Conservation (phyloP, 805 yeast species). For the Starmerella riodocensis region DNA sequence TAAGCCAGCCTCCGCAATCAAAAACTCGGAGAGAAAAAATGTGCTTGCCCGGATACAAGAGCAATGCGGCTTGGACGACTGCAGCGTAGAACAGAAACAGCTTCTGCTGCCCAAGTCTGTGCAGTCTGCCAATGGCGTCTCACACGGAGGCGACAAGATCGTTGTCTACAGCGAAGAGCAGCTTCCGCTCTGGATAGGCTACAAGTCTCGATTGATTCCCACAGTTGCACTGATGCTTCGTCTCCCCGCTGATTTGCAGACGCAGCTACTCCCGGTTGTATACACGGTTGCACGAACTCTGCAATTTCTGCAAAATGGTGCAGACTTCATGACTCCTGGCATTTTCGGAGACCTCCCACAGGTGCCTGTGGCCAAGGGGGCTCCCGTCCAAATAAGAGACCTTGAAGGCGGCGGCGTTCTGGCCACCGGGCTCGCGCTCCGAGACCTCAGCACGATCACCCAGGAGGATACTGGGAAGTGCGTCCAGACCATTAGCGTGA, state of each 20-base stretch:
- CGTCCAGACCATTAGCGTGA: constrained; percentile 53
- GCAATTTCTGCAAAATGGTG: constrained; percentile 59
- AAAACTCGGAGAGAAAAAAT: constrained; percentile 64
- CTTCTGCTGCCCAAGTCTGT: constrained; percentile 39
- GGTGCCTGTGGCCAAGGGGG: constrained; percentile 33
- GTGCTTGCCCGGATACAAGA: constrained; percentile 35
- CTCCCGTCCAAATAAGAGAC: constrained; percentile 60
- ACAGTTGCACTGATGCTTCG: constrained; percentile 59
- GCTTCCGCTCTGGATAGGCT: constrained; percentile 62
- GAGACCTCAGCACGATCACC: constrained; percentile 30
- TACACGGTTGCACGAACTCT: constrained; percentile 64
- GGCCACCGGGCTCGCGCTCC: constrained; percentile 22
- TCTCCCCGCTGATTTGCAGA: constrained; percentile 34
- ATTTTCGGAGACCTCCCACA: constrained; percentile 44
- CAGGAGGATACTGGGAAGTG: constrained; percentile 64
- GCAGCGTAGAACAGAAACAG: constrained; percentile 23
- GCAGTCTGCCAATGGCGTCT: constrained; percentile 51
- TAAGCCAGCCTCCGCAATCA: constrained; percentile 67
- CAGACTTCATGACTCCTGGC: constrained; percentile 39
- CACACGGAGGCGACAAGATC: constrained; percentile 41
- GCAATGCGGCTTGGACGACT: constrained; percentile 24
- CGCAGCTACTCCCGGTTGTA: constrained; percentile 45
- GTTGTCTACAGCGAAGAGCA: constrained; percentile 48
- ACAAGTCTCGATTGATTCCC: constrained; percentile 37
- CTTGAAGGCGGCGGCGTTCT: constrained; percentile 27